A percentile compares a stretch with the other conserved stretches of the same genome.
These are phyloP conservation scores for Plasmodium gonderi DNA, from an alignment of 169 alveolate species.

Conservation along the genomic window DNA sequence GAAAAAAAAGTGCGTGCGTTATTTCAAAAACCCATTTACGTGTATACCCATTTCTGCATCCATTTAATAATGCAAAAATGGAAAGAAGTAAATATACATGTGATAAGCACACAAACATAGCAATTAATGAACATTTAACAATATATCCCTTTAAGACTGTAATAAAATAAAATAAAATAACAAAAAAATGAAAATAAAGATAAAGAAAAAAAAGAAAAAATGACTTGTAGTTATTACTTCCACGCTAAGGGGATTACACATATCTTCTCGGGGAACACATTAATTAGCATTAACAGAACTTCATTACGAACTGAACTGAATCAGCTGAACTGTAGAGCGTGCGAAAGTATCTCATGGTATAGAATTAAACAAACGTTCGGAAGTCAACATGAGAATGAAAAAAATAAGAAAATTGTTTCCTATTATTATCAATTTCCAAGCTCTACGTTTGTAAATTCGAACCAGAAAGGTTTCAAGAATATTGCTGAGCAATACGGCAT, in stretches of 20 bases:
- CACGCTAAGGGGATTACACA: slow-evolving; percentile 8
- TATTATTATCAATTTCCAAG: neutral
- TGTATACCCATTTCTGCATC: too few relatives aligned
- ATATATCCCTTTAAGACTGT: too few relatives aligned
- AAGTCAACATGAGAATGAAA: neutral
- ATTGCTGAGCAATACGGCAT: neutral
- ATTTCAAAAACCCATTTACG: too few relatives aligned
- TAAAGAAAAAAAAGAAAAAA: slow-evolving; percentile 12
- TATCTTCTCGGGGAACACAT: slow-evolving; percentile 3
- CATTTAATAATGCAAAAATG: too few relatives aligned
- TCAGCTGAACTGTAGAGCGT: neutral
- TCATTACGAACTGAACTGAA: neutral
- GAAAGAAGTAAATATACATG: too few relatives aligned
- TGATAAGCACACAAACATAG: too few relatives aligned
- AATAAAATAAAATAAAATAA: neutral
- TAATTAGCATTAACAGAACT: neutral
- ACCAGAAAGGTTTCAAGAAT: neutral
- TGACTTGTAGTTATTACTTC: slow-evolving; percentile 35
- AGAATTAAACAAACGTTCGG: neutral
- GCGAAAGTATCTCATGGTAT: neutral
- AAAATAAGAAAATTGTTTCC: neutral
- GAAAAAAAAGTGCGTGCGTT: too few relatives aligned
- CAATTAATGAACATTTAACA: too few relatives aligned
- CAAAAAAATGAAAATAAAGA: slow-evolving; percentile 1
- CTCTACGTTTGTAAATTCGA: neutral